Evolutionary conservation across 176 grass and related monocot species (phyloP), one percentile per base, ranked within the genome.

Genomic region (Avena sativa): DNA sequence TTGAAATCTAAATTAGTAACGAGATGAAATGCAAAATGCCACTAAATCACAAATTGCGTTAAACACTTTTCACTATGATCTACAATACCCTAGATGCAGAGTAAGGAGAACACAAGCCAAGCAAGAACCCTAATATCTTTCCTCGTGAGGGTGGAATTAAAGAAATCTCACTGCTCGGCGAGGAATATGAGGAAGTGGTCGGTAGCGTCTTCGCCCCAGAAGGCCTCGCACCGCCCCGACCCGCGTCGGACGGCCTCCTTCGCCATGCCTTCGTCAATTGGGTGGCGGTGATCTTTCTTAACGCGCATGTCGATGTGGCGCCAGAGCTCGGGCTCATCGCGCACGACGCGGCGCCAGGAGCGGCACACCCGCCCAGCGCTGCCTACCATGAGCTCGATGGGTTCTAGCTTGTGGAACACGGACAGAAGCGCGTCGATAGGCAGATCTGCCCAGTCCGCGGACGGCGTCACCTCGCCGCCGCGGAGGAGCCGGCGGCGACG

Each of bases 131-230:
- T 49, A 50, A 74, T 51, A 1, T 49, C 8, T 32, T 44, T 49
- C 44, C 12, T 74, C 46, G 12, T 28, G 71, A 49, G 46, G 21
- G 71, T 6, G 51, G 21, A 74, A 74, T 15, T 28, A 26, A 74
- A 51, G 21, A 74, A 16, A 74, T 74, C 71, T 74, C 46, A 74
- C 46, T 74, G 71, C 44, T 74, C 71, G 71, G 71, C 21, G 12
- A 74, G 71, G 71, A 74, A 74, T 74, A 50, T 21, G 71, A 74
- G n/a, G 71, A 74, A 74, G 12, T 50, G n/a, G 71, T 74, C 46
- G 12, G 71, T 26, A 25, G 21, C 21, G 12, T 74, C 46, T 28
- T 74, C 46, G 46, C 71, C 71, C 46, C 71, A 74, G 71, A 74
- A 74, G 71, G 46, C 46, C 71, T 74, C 46, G 4, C 71, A 74